These are phyloP conservation scores for Phytophthora brassicae DNA, from an alignment of 352 stramenopile species.

Conservation along the genomic window DNA sequence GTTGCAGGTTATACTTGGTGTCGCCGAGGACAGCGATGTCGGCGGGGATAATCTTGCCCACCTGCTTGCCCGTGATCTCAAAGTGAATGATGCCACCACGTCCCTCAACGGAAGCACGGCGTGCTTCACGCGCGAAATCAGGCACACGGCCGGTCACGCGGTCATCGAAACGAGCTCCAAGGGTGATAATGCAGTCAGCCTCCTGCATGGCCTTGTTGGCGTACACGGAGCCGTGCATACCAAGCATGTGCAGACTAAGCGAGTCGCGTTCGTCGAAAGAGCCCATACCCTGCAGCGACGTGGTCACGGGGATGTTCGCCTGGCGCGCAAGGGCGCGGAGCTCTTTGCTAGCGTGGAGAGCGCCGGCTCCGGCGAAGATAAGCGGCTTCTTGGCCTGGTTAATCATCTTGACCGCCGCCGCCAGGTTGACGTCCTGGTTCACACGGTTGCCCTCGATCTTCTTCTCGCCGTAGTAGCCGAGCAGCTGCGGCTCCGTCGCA, in stretches of 20 bases:
- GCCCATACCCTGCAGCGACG: constrained; percentile 93
- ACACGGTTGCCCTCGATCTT: constrained; percentile 82
- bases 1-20: constrained; percentile 92
- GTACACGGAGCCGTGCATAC: constrained; percentile 96
- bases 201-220: constrained; percentile 97
- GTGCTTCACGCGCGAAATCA: constrained; percentile 93
- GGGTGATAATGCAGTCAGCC: constrained; percentile 92
- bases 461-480: constrained; percentile 86
- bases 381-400: constrained; percentile 94
- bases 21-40: constrained; percentile 79
- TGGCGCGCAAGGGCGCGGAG: constrained; percentile 90
- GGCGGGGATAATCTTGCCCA: constrained; percentile 84
- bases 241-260: constrained; percentile 96
- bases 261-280: constrained; percentile 93
- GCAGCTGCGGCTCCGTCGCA: constrained; percentile 70
- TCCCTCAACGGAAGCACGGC: constrained; percentile 88
- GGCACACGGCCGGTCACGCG: constrained; percentile 93
- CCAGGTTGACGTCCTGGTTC: constrained; percentile 78
- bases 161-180: constrained; percentile 96
- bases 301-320: constrained; percentile 95
- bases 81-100: constrained; percentile 96
- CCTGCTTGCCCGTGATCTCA: constrained; percentile 90
- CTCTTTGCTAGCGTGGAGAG: constrained; percentile 86
- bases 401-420: constrained; percentile 84
- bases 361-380: constrained; percentile 94